Percentiles rank a stretch among this genome's conserved stretches.
phyloP scores from a whole-genome alignment of 2,329 filamentous ascomycete species.

The Colletotrichum gloeosporioides region DNA sequence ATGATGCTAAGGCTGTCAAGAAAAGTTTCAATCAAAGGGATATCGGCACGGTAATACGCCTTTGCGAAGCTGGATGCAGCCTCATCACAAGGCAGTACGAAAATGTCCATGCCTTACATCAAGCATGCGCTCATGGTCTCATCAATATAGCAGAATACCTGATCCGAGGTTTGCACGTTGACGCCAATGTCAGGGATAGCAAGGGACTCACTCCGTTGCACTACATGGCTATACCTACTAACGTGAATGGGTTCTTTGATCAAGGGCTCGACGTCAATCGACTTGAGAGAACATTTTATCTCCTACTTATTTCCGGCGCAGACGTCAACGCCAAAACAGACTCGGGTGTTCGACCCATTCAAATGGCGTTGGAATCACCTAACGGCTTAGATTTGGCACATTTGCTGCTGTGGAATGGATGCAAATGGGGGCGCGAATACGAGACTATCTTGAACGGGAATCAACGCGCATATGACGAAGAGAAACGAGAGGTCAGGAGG shows the following conservation, averaged over 20 bases:
- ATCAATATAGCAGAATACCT: not conserved
- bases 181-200: not conserved
- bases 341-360: not conserved
- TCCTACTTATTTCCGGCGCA: not conserved
- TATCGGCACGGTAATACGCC: not conserved
- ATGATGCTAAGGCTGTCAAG: not conserved
- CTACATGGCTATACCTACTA: not conserved
- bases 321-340: not conserved
- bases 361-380: not conserved
- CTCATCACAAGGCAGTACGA: not conserved
- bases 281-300: not conserved
- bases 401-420: not conserved
- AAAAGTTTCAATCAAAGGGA: not conserved
- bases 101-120: not conserved
- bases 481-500: not conserved
- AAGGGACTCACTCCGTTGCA: not conserved
- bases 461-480: not conserved
- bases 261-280: too few relatives aligned
- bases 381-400: not conserved
- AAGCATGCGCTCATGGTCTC: not conserved
- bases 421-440: not conserved
- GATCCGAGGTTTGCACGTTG: not conserved
- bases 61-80: not conserved
- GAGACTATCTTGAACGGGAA: not conserved
- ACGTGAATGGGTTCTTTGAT: too few relatives aligned